Conservation (phyloP, 1,284 basidiomycete genomes). For the Trichosporon faecale region DNA sequence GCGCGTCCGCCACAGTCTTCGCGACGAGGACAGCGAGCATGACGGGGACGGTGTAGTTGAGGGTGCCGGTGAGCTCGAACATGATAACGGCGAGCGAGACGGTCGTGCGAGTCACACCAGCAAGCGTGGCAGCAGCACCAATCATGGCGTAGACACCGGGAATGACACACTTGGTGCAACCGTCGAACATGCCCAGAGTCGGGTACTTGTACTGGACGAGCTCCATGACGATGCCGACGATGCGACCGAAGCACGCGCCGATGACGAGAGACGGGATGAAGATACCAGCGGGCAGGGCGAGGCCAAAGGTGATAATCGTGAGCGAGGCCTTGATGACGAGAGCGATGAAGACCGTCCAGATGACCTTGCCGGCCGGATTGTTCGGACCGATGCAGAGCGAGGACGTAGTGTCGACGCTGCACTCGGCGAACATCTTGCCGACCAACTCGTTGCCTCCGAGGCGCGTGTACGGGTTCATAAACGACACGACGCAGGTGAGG, state of each 20-base stretch:
- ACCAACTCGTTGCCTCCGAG: conserved; percentile 96
- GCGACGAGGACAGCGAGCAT: conserved; percentile 84
- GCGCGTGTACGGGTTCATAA: conserved; percentile 83
- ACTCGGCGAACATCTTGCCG: conserved; percentile 78
- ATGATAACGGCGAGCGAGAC: conserved; percentile 95
- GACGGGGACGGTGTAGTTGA: conserved; percentile 92
- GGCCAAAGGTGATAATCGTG: conserved; percentile 90
- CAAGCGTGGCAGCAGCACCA: conserved; percentile 80
- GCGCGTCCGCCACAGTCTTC: conserved; percentile 85
- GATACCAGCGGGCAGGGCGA: conserved; percentile 90
- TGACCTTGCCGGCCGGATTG: conserved; percentile 50
- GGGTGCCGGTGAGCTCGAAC: conserved; percentile 90
- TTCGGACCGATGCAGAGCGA: conserved; percentile 67
- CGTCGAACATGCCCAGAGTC: conserved; percentile 61
- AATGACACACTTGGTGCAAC: conserved; percentile 59
- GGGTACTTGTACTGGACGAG: conserved; percentile 70
- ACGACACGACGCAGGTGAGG: conserved; percentile 71
- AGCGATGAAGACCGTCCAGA: conserved; percentile 66
- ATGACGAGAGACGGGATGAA: conserved; percentile 96
- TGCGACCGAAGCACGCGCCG: conserved; percentile 90
- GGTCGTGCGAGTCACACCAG: conserved; percentile 68
- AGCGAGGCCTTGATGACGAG: conserved; percentile 77
- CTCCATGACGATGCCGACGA: conserved; percentile 80
- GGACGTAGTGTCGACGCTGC: conserved; percentile 61
- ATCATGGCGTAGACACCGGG: conserved; percentile 89